Base-by-base conservation (phyloP, 805 yeast species). In the Suhomyces sp. region DNA sequence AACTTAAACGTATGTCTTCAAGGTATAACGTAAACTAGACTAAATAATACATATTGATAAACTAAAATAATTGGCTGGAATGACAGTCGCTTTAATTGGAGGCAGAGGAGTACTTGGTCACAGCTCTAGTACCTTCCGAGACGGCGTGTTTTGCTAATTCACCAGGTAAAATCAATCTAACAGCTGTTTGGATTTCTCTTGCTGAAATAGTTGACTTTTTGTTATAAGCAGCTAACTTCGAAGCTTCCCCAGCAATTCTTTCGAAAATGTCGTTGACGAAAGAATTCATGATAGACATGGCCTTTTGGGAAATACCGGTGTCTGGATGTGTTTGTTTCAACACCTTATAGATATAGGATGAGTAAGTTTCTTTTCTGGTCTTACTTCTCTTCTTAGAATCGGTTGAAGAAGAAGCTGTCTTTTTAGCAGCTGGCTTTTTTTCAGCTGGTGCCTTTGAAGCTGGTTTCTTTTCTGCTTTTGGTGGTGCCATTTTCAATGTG, bases 101-200 rank as follows among this genome's bases (percentile, higher is more conserved):
- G 57, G 72, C 69, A 55, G 72, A 65, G 49, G 72, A 68, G 68
- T 68, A 68, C 67, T 68, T 68, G 57, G 72, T 68, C 53, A 68
- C 72, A 60, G 72, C 71, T 67, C 72, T 68, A 54, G 72, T 68
- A 64, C 72, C 72, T 60, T 68, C 72, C 45, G 72, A 67, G 57
- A 68, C 72, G 50, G 72, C 72, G 64, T 68, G 72, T 69, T 68
- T 68, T 49, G 72, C 72, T 63, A 68, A 68, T 60, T 68, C 72
- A 64, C 72, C 72, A 41, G 72, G 72, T 64, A 68, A 67, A 65
- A 68, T 68, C 66, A 68, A 67, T 65, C 72, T 67, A 46, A 68
- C 72, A 43, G 72, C 71, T 47, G 72, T 68, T 56, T 68, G 72
- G 60, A 68, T 68, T 55, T 68, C 72, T 67, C 72, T 67, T 50